Base-by-base conservation (phyloP, 768 basidiomycete species). In the Rossbeevera mucosa region DNA sequence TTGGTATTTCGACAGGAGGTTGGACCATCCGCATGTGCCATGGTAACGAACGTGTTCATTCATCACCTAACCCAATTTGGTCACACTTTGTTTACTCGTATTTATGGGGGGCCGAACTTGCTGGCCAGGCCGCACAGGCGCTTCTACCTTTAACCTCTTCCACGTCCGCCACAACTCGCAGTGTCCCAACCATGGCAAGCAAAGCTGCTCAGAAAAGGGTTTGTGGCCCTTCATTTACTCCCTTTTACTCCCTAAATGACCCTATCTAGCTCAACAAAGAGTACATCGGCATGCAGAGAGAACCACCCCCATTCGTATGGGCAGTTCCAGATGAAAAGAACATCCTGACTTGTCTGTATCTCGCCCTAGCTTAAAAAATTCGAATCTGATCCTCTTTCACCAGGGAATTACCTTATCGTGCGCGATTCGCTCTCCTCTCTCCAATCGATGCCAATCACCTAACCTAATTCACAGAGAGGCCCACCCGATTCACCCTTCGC, bases 311-410 rank as follows among this genome's bases (percentile, higher is more conserved):
- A 54, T 98, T 94, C 70, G 86, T 97, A 20, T 94, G 90, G 87
- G 94, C 95, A 33, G 80, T 80, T 26, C 95, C 95, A 13, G 94
- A 96, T 63, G 95, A 98, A 80, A 94, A 94, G 84, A 95, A 97
- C 70, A 94, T 97, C 61, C 70, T 97, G 47, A 93, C 82, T 50
- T 97, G 94, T 96, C 67, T 71, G 93, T 78, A 16, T 44, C 4
- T 28, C 45, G 24, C 18, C 26, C 18, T 48, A 53, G 46, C 25
- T 48, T 48, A 44, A 48, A 48, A 52, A 56, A 51, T 20, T 4
- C 22, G 11, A 33, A 6, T 46, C 46, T 53, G 18, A 70, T 55
- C 29, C 20, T 38, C 22, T 53, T 51, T n/a, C 44, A 24, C 28
- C 60, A 96, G 94, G 94, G 94, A 91, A 96, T 71, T 97, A 82